These are phyloP conservation scores for Coemansia sp. DNA, from an alignment of 192 early-diverging fungal genomes.

Conservation along the genomic window DNA sequence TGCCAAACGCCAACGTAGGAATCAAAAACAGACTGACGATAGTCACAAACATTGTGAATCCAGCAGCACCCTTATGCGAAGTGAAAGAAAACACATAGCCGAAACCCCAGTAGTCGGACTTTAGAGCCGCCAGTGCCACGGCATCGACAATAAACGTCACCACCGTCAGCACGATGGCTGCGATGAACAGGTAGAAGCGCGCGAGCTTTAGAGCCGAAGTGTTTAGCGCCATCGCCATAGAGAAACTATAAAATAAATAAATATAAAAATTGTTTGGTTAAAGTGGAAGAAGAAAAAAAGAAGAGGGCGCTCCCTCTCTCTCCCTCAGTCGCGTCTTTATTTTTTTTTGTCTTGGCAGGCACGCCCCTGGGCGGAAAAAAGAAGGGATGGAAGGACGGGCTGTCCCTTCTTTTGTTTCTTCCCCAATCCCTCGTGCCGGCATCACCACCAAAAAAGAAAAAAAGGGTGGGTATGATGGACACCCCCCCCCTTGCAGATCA, in stretches of 20 bases:
- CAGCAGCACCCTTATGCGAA: slow-evolving; percentile 29
- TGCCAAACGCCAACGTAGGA: slow-evolving; percentile 34
- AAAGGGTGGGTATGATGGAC: not conserved
- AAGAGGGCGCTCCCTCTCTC: not conserved
- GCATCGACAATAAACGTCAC: slow-evolving; percentile 51
- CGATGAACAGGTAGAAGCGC: slow-evolving; percentile 43
- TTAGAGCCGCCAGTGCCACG: slow-evolving; percentile 35
- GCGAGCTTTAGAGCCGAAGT: slow-evolving; percentile 20
- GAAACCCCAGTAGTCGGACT: not conserved
- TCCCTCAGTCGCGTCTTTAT: not conserved
- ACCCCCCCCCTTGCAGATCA: slow-evolving; percentile 1
- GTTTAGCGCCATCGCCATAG: slow-evolving; percentile 8
- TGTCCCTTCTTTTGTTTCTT: not conserved
- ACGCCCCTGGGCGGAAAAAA: not conserved
- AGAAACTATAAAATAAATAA: not conserved
- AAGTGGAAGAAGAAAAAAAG: slow-evolving; percentile 9
- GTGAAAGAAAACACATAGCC: not conserved
- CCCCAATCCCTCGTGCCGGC: slow-evolving; percentile 7
- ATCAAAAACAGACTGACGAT: slow-evolving; percentile 32
- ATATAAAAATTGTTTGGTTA: not conserved
- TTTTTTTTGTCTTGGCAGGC: not conserved
- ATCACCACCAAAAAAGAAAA: not conserved
- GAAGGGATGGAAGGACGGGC: not conserved
- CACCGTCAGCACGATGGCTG: slow-evolving; percentile 29
- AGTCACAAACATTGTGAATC: slow-evolving; percentile 55